Percentiles rank a stretch among this genome's conserved stretches.
phyloP scores from a whole-genome alignment of 257 asterid genomes.

The Gentiana dahurica region DNA sequence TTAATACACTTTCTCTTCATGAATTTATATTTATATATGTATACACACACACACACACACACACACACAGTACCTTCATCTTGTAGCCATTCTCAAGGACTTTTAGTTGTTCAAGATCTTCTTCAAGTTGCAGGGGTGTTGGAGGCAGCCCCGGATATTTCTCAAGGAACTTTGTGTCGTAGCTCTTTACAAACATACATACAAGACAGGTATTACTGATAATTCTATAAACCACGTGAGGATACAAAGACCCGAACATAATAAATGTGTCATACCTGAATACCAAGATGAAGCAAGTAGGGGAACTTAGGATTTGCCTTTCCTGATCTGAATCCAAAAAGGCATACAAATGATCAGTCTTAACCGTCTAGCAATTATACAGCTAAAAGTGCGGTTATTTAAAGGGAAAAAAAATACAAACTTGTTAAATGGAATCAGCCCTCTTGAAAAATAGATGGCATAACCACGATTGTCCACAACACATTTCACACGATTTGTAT shows the following conservation, averaged over 20 bases:
- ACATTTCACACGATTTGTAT: slow-evolving; percentile 85
- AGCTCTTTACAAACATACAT: slow-evolving; percentile 43
- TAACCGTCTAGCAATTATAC: slow-evolving; percentile 2
- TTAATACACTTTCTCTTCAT: too few species aligned
- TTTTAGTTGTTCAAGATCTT: slow-evolving; percentile 93
- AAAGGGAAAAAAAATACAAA: slow-evolving; percentile 20
- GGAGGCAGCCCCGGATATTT: slow-evolving; percentile 61
- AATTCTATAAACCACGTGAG: background rate
- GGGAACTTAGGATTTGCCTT: slow-evolving; percentile 64
- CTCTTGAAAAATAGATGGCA: slow-evolving; percentile 81
- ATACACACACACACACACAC: too few species aligned
- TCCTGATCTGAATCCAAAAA: slow-evolving; percentile 48
- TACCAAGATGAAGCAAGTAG: slow-evolving; percentile 81
- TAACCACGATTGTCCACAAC: slow-evolving; percentile 66
- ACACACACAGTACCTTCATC: slow-evolving; percentile 53
- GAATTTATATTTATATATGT: too few species aligned
- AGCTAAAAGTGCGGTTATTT: background rate
- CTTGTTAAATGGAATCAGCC: slow-evolving; percentile 84
- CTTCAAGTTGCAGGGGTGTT: slow-evolving; percentile 86
- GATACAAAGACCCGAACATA: background rate
- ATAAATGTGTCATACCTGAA: slow-evolving; percentile 44
- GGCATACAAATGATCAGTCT: slow-evolving; percentile 1
- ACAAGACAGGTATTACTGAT: slow-evolving; percentile 3
- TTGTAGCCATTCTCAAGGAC: slow-evolving; percentile 94
- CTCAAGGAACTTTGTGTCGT: slow-evolving; percentile 67